These are phyloP conservation scores for Agrocybe pediades DNA, from an alignment of 768 basidiomycete species.

Conservation along the genomic window DNA sequence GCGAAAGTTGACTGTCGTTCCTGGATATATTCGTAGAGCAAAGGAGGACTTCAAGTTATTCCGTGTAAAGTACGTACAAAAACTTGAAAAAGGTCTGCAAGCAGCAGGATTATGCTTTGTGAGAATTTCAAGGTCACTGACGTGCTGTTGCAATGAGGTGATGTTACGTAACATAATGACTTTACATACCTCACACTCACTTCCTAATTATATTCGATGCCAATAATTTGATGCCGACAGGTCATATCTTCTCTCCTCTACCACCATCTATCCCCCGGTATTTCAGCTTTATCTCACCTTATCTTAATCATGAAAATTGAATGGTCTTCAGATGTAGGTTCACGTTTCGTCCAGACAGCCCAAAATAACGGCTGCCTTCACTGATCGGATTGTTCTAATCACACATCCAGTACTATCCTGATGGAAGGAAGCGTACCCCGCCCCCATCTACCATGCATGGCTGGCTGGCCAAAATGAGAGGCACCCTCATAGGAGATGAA, in stretches of 20 bases:
- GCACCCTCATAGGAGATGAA: conserved; percentile 68
- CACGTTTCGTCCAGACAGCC: background rate
- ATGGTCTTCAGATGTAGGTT: conserved; percentile 46
- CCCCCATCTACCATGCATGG: conserved; percentile 67
- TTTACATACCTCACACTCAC: conserved; percentile 5
- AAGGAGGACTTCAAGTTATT: background rate
- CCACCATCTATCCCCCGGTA: conserved; percentile 2
- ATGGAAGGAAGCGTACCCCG: conserved; percentile 47
- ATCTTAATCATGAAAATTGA: conserved; percentile 48
- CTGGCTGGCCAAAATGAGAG: conserved; percentile 80
- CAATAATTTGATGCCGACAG: conserved; percentile 16
- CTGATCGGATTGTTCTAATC: background rate
- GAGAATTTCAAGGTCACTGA: too few relatives aligned
- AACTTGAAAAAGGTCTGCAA: too few relatives aligned
- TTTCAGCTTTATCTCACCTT: conserved; percentile 4
- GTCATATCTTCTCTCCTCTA: conserved; percentile 12
- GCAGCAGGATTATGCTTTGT: too few relatives aligned
- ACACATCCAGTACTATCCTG: conserved; percentile 37
- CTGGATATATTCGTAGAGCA: too few relatives aligned
- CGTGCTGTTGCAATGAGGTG: conserved; percentile 22
- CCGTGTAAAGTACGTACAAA: too few relatives aligned
- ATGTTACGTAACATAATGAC: conserved; percentile 18
- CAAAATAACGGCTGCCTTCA: conserved; percentile 2
- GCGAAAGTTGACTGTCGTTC: background rate
- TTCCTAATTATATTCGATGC: conserved; percentile 11